Conservation (phyloP, 495 filamentous ascomycete genomes). For the Aspergillus bertholletiae region DNA sequence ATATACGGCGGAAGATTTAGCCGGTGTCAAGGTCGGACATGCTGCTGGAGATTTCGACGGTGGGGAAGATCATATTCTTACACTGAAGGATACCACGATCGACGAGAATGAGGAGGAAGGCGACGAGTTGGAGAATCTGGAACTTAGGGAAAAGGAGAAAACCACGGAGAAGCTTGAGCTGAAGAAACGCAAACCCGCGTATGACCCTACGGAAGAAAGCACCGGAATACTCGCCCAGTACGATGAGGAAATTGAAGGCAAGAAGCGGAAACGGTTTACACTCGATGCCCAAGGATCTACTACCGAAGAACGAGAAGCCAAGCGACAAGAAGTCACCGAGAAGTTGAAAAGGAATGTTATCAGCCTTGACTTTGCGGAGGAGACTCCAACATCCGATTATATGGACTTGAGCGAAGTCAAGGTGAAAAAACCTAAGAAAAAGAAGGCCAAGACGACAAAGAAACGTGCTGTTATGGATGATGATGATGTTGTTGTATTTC, state of each 20-base stretch:
- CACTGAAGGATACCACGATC: slow-evolving; percentile 84
- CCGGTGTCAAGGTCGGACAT: slow-evolving; percentile 89
- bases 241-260: slow-evolving; percentile 91
- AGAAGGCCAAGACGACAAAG: slow-evolving; percentile 74
- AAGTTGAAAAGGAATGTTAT: slow-evolving; percentile 65
- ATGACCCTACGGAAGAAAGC: slow-evolving; percentile 73
- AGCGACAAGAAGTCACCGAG: slow-evolving; percentile 52
- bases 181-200: slow-evolving; percentile 89
- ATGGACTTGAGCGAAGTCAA: slow-evolving; percentile 81
- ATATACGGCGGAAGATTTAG: slow-evolving; percentile 80
- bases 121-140: slow-evolving; percentile 86
- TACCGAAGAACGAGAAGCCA: slow-evolving; percentile 57
- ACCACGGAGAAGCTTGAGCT: slow-evolving; percentile 72
- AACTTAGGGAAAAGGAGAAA: slow-evolving; percentile 73
- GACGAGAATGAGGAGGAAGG: slow-evolving; percentile 84
- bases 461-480: slow-evolving; percentile 70
- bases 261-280: slow-evolving; percentile 85
- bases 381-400: slow-evolving; percentile 76
- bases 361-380: slow-evolving; percentile 68
- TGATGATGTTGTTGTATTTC: slow-evolving; percentile 67
- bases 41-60: slow-evolving; percentile 73
- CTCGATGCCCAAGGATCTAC: slow-evolving; percentile 72
- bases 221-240: slow-evolving; percentile 78
- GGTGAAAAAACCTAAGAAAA: slow-evolving; percentile 91
- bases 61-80: slow-evolving; percentile 76